Evolutionary conservation across 2,329 filamentous ascomycete genomes (phyloP).

Genomic region (Stemphylium lycopersici): DNA sequence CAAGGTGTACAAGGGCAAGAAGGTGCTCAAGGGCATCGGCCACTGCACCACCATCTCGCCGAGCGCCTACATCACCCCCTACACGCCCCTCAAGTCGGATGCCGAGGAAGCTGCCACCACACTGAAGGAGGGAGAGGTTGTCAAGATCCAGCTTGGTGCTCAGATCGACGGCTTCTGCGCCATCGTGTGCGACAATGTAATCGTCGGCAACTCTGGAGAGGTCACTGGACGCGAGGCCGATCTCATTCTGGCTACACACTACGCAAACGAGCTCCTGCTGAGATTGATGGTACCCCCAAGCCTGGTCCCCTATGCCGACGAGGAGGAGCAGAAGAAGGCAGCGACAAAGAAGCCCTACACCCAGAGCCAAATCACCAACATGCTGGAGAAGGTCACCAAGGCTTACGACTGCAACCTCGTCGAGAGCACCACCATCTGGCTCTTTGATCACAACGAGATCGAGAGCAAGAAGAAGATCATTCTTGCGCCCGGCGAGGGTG

Average conservation of each 20-base stretch:
- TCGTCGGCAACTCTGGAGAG: slow-evolving; percentile 70
- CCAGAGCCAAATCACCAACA: slow-evolving; percentile 82
- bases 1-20: slow-evolving; percentile 99
- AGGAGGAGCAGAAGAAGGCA: slow-evolving; percentile 93
- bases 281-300: slow-evolving; percentile 92
- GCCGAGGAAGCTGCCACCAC: slow-evolving; percentile 79
- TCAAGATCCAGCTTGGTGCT: slow-evolving; percentile 99
- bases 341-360: slow-evolving; percentile 80
- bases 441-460: slow-evolving; percentile 96
- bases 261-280: slow-evolving; percentile 92
- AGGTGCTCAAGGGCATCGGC: slow-evolving; percentile 89
- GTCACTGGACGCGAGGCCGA: slow-evolving; percentile 82
- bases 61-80: slow-evolving; percentile 91
- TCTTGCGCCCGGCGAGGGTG: slow-evolving; percentile 80
- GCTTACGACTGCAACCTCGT: slow-evolving; percentile 90
- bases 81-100: slow-evolving; percentile 89
- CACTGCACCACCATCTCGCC: slow-evolving; percentile 97
- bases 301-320: slow-evolving; percentile 77
- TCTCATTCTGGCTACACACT: slow-evolving; percentile 87
- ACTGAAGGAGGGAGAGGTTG: slow-evolving; percentile 82
- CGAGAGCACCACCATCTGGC: slow-evolving; percentile 97
- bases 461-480: slow-evolving; percentile 99
- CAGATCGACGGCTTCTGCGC: slow-evolving; percentile 97
- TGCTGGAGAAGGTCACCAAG: slow-evolving; percentile 91
- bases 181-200: slow-evolving; percentile 91